A percentile compares a stretch with the other conserved stretches of the same genome.
Evolutionary conservation across 2,329 filamentous ascomycete genomes (phyloP).

Genomic region (Shiraia sp.): DNA sequence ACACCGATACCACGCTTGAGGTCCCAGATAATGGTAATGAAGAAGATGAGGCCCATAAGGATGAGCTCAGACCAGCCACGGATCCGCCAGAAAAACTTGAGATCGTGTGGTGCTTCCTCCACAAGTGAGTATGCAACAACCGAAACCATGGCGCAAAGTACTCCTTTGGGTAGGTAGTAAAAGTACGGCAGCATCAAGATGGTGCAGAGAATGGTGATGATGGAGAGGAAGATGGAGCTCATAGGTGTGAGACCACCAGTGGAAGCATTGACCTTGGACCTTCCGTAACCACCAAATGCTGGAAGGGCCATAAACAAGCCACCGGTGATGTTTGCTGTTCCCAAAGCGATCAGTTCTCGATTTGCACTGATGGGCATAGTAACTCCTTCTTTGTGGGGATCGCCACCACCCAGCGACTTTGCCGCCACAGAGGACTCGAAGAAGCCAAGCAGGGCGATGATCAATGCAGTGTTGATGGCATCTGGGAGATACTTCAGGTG

Average conservation of each 20-base stretch:
- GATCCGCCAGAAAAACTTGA: constrained; percentile 85
- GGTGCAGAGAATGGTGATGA: constrained; percentile 81
- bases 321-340: constrained; percentile 86
- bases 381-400: constrained; percentile 63
- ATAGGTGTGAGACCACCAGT: constrained; percentile 93
- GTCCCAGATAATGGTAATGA: constrained; percentile 93
- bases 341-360: constrained; percentile 88
- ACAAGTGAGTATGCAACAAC: constrained; percentile 94
- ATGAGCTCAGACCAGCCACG: constrained; percentile 82
- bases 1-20: constrained; percentile 91
- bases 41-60: constrained; percentile 88
- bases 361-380: constrained; percentile 87
- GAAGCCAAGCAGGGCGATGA: constrained; percentile 95
- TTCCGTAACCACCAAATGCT: constrained; percentile 92
- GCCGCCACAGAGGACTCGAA: constrained; percentile 97
- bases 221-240: constrained; percentile 83
- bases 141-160: constrained; percentile 90
- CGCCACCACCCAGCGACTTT: constrained; percentile 71
- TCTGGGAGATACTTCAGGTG: constrained; percentile 83
- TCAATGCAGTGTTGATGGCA: constrained; percentile 86
- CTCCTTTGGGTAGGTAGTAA: constrained; percentile 95
- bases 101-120: constrained; percentile 92
- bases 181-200: constrained; percentile 86
- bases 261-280: constrained; percentile 91
- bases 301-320: constrained; percentile 91